phyloP scores from a whole-genome alignment of 2,329 filamentous ascomycete genomes.

The Apiospora rasikravindrae region DNA sequence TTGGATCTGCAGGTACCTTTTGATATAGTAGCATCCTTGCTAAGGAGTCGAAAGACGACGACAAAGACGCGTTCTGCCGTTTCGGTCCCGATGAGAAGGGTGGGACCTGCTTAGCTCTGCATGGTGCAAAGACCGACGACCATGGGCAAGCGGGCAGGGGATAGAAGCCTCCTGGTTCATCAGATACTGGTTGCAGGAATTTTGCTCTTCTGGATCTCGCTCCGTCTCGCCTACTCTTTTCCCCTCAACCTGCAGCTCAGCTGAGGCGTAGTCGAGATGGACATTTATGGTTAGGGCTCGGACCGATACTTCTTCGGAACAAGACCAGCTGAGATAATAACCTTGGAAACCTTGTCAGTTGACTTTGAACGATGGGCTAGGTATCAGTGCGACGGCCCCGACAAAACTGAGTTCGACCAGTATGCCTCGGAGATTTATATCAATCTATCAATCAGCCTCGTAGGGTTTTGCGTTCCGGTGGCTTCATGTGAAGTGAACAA shows the following conservation, averaged over 20 bases:
- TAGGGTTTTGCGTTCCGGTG: background rate
- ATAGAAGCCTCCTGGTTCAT: background rate
- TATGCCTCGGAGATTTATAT: slow-evolving; percentile 3
- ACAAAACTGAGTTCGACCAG: background rate
- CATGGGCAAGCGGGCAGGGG: background rate
- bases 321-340: background rate
- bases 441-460: background rate
- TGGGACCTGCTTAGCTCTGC: background rate
- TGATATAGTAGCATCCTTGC: background rate
- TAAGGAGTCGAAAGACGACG: background rate
- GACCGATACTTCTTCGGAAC: background rate
- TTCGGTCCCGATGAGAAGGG: background rate
- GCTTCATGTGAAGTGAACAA: background rate
- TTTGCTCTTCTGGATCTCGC: background rate
- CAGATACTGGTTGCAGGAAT: background rate
- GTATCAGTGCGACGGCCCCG: background rate
- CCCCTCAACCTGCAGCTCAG: background rate
- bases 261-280: background rate
- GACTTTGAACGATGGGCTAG: background rate
- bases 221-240: background rate
- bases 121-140: background rate
- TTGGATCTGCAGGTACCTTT: background rate
- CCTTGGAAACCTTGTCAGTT: background rate
- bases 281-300: slow-evolving; percentile 3
- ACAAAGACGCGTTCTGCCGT: background rate